Evolutionary conservation across 768 basidiomycete species (phyloP).

Genomic region (Gyrodon lividus): DNA sequence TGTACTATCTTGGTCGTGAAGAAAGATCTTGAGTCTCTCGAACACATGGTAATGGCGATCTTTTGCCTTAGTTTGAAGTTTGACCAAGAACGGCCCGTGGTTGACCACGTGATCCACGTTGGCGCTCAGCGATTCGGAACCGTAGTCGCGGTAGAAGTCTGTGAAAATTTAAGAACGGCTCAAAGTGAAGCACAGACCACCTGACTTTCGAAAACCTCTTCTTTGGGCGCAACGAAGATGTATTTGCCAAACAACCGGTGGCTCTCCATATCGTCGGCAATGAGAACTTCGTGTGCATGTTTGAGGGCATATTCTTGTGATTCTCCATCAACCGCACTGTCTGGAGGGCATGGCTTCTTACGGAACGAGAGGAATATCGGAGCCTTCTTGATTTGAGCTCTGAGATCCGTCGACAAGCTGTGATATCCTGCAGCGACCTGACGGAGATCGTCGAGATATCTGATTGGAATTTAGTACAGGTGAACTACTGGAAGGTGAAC

Average conservation of each 20-base stretch:
- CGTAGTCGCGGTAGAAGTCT: constrained; percentile 74
- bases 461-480: constrained; percentile 26
- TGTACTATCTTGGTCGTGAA: constrained; percentile 76
- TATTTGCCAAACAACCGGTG: constrained; percentile 70
- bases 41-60: constrained; percentile 61
- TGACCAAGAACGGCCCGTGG: constrained; percentile 29
- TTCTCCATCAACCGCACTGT: constrained; percentile 24
- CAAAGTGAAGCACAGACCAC: too few species aligned
- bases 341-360: constrained; percentile 30
- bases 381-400: constrained; percentile 56
- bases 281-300: constrained; percentile 60
- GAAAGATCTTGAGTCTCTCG: constrained; percentile 79
- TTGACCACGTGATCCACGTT: constrained; percentile 74
- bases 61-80: constrained; percentile 38
- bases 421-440: constrained; percentile 71
- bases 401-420: constrained; percentile 41
- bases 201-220: constrained; percentile 81
- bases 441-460: constrained; percentile 76
- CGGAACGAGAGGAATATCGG: constrained; percentile 71
- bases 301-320: constrained; percentile 59
- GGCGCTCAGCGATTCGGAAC: constrained; percentile 64
- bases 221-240: constrained; percentile 75
- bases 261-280: constrained; percentile 79
- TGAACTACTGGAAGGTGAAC: neutral
- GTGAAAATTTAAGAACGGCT: neutral